Evolutionary conservation across 768 basidiomycete genomes (phyloP).

Genomic region (Lyophyllum decastes): DNA sequence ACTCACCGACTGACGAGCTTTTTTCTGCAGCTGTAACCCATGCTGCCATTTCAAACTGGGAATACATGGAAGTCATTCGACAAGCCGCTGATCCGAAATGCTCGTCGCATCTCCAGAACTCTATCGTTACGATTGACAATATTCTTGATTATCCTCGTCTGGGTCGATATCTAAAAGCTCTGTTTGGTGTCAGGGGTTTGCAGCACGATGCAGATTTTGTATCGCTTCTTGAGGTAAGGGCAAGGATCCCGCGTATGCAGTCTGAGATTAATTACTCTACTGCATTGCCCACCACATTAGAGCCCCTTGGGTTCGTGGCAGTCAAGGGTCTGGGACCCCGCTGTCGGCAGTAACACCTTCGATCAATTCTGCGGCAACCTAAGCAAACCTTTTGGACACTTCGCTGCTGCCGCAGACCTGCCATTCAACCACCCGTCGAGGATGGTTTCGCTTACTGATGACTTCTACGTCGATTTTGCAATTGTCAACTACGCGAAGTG

Average conservation of each 20-base stretch:
- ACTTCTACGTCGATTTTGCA: slow-evolving; percentile 54
- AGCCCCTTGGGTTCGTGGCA: slow-evolving; percentile 77
- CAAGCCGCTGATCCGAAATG: slow-evolving; percentile 66
- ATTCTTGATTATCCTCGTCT: slow-evolving; percentile 52
- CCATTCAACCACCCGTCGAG: slow-evolving; percentile 52
- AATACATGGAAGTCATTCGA: slow-evolving; percentile 86
- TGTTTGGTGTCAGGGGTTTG: slow-evolving; percentile 75
- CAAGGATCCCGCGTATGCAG: neutral
- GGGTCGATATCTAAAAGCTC: slow-evolving; percentile 57
- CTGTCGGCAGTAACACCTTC: slow-evolving; percentile 59
- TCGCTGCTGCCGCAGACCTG: slow-evolving; percentile 32
- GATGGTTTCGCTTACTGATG: slow-evolving; percentile 46
- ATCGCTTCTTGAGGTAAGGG: slow-evolving; percentile 58
- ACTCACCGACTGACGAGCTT: neutral
- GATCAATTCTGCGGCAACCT: slow-evolving; percentile 69
- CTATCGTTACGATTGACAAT: slow-evolving; percentile 61
- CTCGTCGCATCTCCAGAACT: slow-evolving; percentile 54
- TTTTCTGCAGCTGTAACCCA: slow-evolving; percentile 75
- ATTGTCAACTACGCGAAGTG: slow-evolving; percentile 76
- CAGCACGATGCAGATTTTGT: slow-evolving; percentile 79
- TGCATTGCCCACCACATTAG: too few species aligned
- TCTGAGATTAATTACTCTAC: neutral
- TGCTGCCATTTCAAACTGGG: slow-evolving; percentile 78
- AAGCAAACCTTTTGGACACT: slow-evolving; percentile 40
- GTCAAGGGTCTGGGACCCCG: slow-evolving; percentile 83